These are phyloP conservation scores for Penstemon eatonii DNA, from an alignment of 257 asterid genomes.

Conservation along the genomic window DNA sequence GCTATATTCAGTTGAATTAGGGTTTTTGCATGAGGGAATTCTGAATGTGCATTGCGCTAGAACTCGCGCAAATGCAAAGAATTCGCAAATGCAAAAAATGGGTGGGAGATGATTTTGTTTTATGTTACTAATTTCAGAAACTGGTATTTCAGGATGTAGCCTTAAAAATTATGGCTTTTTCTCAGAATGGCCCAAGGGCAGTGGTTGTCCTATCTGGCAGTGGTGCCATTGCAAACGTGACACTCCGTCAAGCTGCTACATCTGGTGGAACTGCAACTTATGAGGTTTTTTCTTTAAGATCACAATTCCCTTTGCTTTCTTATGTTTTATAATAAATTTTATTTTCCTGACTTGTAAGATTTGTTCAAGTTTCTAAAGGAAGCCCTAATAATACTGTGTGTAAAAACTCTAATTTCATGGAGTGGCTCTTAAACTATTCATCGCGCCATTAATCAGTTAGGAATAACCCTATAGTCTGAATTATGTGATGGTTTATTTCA, in stretches of 20 bases:
- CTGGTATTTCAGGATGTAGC: conserved; percentile 58
- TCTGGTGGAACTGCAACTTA: conserved; percentile 68
- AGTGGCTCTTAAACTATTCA: neutral
- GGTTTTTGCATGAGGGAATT: conserved; percentile 9
- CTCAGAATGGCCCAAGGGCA: conserved; percentile 54
- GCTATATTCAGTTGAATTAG: conserved; percentile 13
- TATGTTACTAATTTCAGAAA: conserved; percentile 22
- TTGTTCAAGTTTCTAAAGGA: conserved; percentile 3
- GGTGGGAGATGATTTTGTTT: conserved; percentile 4
- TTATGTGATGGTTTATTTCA: neutral
- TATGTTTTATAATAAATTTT: neutral
- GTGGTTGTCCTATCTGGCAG: conserved; percentile 57
- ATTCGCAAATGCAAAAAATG: conserved; percentile 4
- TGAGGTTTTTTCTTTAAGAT: conserved; percentile 39
- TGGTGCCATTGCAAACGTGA: conserved; percentile 60
- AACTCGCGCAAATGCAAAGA: neutral
- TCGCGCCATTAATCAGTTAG: neutral
- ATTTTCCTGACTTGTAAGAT: conserved; percentile 2
- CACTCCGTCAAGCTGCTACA: conserved; percentile 53
- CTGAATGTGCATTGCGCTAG: neutral
- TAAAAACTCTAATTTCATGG: neutral
- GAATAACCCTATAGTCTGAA: neutral
- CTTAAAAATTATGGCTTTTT: conserved; percentile 58
- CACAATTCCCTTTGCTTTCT: neutral
- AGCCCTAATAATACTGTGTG: too few species aligned